Conservation (phyloP, 225 moss, liverwort and hornwort species). For the Pseudisothecium myosuroides region DNA sequence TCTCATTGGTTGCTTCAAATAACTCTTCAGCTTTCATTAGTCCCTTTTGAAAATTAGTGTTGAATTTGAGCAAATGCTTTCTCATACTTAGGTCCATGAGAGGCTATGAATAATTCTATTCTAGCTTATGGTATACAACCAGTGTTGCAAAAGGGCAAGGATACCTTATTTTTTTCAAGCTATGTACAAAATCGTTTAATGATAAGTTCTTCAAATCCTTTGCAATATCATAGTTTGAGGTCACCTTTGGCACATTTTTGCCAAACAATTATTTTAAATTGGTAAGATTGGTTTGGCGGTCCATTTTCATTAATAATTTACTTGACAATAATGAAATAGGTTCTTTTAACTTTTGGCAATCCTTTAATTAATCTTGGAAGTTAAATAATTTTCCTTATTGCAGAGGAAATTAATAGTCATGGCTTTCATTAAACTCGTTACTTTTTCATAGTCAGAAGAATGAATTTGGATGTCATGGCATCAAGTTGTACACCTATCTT, state of each 20-base stretch:
- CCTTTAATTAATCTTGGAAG: neutral
- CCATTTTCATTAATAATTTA: neutral
- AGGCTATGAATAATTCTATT: neutral
- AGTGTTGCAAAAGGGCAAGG: neutral
- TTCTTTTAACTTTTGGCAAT: fast-evolving
- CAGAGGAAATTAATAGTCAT: neutral
- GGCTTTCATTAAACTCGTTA: neutral
- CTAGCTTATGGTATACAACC: fast-evolving
- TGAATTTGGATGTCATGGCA: neutral
- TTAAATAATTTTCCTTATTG: neutral
- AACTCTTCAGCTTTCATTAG: neutral
- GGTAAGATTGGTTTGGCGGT: neutral
- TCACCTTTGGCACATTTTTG: neutral
- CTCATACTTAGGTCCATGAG: neutral
- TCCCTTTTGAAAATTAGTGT: neutral
- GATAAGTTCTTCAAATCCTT: neutral
- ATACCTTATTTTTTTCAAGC: neutral
- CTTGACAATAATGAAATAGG: neutral
- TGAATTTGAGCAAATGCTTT: neutral
- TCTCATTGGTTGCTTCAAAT: neutral
- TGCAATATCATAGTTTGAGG: neutral
- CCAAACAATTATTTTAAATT: neutral
- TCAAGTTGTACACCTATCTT: neutral
- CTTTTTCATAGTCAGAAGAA: neutral
- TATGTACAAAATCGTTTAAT: neutral